phyloP scores from a whole-genome alignment of 805 yeast genomes.

The Cyberlindnera misumaiensis region DNA sequence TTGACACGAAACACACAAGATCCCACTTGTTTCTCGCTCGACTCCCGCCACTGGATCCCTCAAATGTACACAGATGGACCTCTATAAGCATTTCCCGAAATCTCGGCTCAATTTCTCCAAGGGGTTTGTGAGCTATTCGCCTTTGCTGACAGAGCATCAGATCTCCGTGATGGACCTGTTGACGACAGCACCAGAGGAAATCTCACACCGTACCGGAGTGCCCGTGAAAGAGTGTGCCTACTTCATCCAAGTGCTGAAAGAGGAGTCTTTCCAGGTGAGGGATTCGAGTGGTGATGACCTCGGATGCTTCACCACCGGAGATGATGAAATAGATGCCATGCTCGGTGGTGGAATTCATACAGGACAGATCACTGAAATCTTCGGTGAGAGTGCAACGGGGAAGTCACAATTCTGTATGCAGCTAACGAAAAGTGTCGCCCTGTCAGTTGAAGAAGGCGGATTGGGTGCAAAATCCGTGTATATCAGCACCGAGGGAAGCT shows the following conservation, averaged over 20 bases:
- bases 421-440: conserved; percentile 51
- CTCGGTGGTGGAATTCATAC: conserved; percentile 52
- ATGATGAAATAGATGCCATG: conserved; percentile 37
- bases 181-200: conserved; percentile 26
- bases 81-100: conserved; percentile 33
- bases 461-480: conserved; percentile 47
- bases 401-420: conserved; percentile 77
- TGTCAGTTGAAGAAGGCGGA: conserved; percentile 42
- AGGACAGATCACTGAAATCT: conserved; percentile 61
- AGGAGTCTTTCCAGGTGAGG: background rate
- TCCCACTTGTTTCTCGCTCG: too few species aligned
- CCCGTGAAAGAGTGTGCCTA: conserved; percentile 7
- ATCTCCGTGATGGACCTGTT: conserved; percentile 36
- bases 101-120: conserved; percentile 29
- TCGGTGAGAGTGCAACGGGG: conserved; percentile 82
- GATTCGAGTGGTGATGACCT: conserved; percentile 12
- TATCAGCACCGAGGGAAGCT: conserved; percentile 69
- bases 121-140: conserved; percentile 24
- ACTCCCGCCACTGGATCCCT: background rate
- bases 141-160: conserved; percentile 22
- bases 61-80: conserved; percentile 27
- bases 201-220: conserved; percentile 8
- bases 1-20: too few species aligned
- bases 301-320: conserved; percentile 45
- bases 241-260: conserved; percentile 1